Evolutionary conservation across 2,329 filamentous ascomycete genomes (phyloP).

Genomic region (Alternaria gansuensis): DNA sequence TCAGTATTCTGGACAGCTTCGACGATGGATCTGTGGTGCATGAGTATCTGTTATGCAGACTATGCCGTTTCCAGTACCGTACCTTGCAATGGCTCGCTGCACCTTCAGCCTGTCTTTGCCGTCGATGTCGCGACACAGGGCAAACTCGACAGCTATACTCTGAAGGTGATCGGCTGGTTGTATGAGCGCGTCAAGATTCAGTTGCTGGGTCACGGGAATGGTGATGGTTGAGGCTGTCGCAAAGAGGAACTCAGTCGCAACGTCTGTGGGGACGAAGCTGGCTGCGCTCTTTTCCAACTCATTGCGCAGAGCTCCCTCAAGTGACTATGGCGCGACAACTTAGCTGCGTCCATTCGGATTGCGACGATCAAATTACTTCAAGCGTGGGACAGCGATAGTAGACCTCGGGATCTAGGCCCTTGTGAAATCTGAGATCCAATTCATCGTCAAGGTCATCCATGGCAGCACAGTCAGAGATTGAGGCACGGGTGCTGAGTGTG

Average conservation of each 20-base stretch:
- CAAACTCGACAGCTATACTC: slow-evolving; percentile 42
- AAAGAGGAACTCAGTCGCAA: slow-evolving; percentile 49
- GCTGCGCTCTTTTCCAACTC: slow-evolving; percentile 41
- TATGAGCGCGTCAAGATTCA: slow-evolving; percentile 37
- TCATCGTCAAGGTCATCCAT: slow-evolving; percentile 48
- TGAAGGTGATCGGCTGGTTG: slow-evolving; percentile 40
- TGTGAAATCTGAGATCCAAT: slow-evolving; percentile 44
- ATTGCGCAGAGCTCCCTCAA: slow-evolving; percentile 43
- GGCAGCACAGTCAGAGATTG: slow-evolving; percentile 4
- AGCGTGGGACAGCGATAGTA: slow-evolving; percentile 45
- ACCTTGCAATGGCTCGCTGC: slow-evolving; percentile 45
- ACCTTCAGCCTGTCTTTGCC: slow-evolving; percentile 42
- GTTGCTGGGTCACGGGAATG: slow-evolving; percentile 41
- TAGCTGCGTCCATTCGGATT: slow-evolving; percentile 20
- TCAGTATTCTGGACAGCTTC: slow-evolving; percentile 44
- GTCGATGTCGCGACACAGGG: slow-evolving; percentile 39
- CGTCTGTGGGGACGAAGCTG: slow-evolving; percentile 42
- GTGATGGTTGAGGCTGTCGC: slow-evolving; percentile 43
- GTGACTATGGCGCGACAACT: slow-evolving; percentile 32
- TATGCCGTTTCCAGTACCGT: slow-evolving; percentile 23
- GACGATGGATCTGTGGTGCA: slow-evolving; percentile 37
- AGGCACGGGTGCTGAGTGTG: slow-evolving; percentile 7
- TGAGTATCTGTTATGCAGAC: slow-evolving; percentile 13
- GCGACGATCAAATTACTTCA: slow-evolving; percentile 33
- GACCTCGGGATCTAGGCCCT: slow-evolving; percentile 41